Evolutionary conservation across 176 grass and related monocot genomes (phyloP).

Genomic region (Aechmea fasciata): DNA sequence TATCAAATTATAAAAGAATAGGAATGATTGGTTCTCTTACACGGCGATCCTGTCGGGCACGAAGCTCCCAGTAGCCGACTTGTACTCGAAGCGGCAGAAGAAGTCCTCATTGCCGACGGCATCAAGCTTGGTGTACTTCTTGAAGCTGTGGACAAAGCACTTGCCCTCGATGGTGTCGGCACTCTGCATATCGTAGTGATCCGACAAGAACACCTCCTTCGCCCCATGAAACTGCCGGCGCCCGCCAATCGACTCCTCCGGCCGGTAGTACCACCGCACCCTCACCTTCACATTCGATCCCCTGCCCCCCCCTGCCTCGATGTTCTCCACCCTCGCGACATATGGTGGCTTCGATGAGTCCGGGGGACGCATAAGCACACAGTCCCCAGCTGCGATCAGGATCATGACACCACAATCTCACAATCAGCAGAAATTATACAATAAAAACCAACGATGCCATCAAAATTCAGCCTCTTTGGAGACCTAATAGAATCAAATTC

Average conservation of each 20-base stretch:
- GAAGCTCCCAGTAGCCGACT: slow-evolving; percentile 67
- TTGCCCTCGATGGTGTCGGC: slow-evolving; percentile 97
- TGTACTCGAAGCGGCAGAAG: slow-evolving; percentile 92
- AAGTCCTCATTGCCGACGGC: slow-evolving; percentile 69
- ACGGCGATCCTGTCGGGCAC: slow-evolving; percentile 82
- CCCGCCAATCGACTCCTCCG: slow-evolving; percentile 86
- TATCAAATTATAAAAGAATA: no score
- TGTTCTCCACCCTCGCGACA: slow-evolving; percentile 60
- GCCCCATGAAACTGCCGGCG: slow-evolving; percentile 69
- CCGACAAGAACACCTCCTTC: slow-evolving; percentile 84
- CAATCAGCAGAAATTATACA: neutral
- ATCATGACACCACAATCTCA: neutral
- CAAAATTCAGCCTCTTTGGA: neutral
- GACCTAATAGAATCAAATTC: neutral
- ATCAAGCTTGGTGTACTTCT: slow-evolving; percentile 86
- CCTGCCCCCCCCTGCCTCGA: slow-evolving; percentile 58
- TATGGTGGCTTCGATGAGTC: slow-evolving; percentile 65
- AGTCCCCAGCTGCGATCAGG: slow-evolving; percentile 57
- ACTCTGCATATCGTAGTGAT: slow-evolving; percentile 94
- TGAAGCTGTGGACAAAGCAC: slow-evolving; percentile 77
- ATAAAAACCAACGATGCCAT: neutral
- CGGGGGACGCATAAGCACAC: slow-evolving; percentile 60
- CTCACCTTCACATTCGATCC: slow-evolving; percentile 73
- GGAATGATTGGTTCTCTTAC: slow-evolving; percentile 32
- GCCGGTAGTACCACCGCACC: slow-evolving; percentile 89